These are phyloP conservation scores for Lactarius tabidus DNA, from an alignment of 768 basidiomycete genomes.

Conservation along the genomic window DNA sequence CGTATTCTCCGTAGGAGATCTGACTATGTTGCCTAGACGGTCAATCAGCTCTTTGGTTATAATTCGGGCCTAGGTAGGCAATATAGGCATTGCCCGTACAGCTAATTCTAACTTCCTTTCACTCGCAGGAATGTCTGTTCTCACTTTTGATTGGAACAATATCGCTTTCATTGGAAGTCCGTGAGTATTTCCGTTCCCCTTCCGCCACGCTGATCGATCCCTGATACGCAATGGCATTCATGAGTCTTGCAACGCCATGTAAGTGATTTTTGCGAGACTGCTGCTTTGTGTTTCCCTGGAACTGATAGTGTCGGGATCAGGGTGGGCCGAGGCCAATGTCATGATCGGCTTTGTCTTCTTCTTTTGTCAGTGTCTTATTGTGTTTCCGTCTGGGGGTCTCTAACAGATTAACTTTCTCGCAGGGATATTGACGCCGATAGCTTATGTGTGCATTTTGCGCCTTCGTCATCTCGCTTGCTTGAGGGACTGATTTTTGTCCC, in stretches of 20 bases:
- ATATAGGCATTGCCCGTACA: not conserved
- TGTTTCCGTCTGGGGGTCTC: not conserved
- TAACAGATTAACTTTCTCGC: constrained; percentile 8
- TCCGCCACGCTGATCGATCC: not conserved
- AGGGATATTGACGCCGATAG: constrained; percentile 40
- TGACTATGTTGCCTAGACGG: constrained; percentile 22
- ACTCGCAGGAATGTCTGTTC: constrained; percentile 51
- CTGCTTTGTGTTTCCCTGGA: not conserved
- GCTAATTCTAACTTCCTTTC: not conserved
- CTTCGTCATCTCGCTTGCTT: not conserved
- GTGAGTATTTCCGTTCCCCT: constrained; percentile 9
- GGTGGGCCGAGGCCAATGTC: constrained; percentile 78
- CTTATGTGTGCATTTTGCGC: constrained; percentile 29
- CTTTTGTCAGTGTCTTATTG: constrained; percentile 34
- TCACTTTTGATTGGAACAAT: constrained; percentile 80
- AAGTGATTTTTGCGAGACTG: constrained; percentile 3
- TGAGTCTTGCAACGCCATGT: constrained; percentile 65
- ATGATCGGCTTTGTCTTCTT: constrained; percentile 45
- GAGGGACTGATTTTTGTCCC: not conserved
- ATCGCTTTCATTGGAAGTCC: constrained; percentile 28
- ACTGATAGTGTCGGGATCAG: constrained; percentile 13
- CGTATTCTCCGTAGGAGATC: not conserved
- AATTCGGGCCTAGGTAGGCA: constrained; percentile 23
- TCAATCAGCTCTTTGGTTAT: constrained; percentile 56
- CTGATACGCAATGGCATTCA: not conserved